Evolutionary conservation across 1,284 basidiomycete species (phyloP), one percentile per base, ranked within the genome.

Genomic region (Puccinia sorghi): DNA sequence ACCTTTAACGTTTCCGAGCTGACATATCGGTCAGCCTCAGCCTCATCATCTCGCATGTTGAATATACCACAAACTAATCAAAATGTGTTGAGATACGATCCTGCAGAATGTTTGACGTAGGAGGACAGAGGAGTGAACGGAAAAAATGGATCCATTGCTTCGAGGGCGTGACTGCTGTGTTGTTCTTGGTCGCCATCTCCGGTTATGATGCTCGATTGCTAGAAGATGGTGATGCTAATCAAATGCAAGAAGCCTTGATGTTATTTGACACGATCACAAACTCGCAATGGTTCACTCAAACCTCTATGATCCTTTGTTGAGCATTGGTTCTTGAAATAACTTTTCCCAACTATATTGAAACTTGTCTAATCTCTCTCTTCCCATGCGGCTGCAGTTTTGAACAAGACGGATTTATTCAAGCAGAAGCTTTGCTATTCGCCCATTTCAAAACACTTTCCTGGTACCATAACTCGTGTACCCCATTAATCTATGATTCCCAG

Each of bases 181-280:
- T 94, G 72, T 94, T 94, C 86, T 85, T 93, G 82, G 93, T 93
- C 81, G 92, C 91, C 81, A 85, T 94, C 81, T 93, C 90, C 82
- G 93, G 93, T 72, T 95, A 93, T 84, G 94, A 97, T 84, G 92
- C 94, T 83, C 94, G 93, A 85, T 86, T 98, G 64, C 90, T 96
- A 72, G 95, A 98, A 85, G 95, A 97, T 84, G 90, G 90, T 85
- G 91, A 93, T 84, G 92, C 92, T 91, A 94, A 93, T 85, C 93
- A 92, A 90, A 96, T 97, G 93, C 91, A 94, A 86, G 94, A 96
- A 83, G 92, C 94, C 0, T 90, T 97, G 88, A 93, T 93, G 69
- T 93, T 97, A 66, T 97, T 93, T 90, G 93, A 95, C 83, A 94
- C 93, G 59, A 96, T 97, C 86, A 95, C 93, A 87, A 97, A 98